Conservation (phyloP, 1,139 yeast species). For the Zygotorulaspora mrakii region DNA sequence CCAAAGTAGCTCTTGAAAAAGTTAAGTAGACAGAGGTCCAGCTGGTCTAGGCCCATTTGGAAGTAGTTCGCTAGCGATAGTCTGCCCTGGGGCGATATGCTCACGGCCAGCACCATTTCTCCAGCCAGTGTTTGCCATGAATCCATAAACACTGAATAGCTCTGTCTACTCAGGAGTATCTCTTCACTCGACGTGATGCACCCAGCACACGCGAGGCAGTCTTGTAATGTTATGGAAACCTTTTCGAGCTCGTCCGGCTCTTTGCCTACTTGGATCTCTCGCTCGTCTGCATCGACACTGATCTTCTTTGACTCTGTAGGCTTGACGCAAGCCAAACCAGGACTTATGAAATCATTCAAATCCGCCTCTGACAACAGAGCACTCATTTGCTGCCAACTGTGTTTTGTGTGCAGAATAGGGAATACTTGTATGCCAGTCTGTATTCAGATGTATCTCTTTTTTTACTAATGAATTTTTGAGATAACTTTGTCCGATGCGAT, state of each 20-base stretch:
- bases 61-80: slow-evolving; percentile 76
- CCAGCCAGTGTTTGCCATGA: slow-evolving; percentile 44
- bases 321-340: slow-evolving; percentile 92
- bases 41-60: slow-evolving; percentile 47
- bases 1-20: slow-evolving; percentile 61
- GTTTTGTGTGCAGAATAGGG: too few relatives aligned
- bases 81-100: slow-evolving; percentile 82
- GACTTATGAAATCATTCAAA: slow-evolving; percentile 88
- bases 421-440: too few relatives aligned
- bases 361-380: slow-evolving; percentile 85
- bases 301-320: slow-evolving; percentile 61
- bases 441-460: too few relatives aligned
- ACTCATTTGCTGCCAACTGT: too few relatives aligned
- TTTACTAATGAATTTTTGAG: too few relatives aligned
- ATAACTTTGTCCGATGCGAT: too few relatives aligned
- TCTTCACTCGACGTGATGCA: slow-evolving; percentile 97
- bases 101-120: slow-evolving; percentile 56
- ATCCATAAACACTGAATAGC: slow-evolving; percentile 70
- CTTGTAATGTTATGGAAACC: slow-evolving; percentile 86
- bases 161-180: slow-evolving; percentile 83
- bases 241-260: slow-evolving; percentile 58
- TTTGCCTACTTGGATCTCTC: slow-evolving; percentile 67
- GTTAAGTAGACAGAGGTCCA: slow-evolving; percentile 59
- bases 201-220: slow-evolving; percentile 95
- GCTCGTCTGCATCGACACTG: slow-evolving; percentile 65